Base-by-base conservation (phyloP, 345 rosid species). In the Abelmoschus esculentus region DNA sequence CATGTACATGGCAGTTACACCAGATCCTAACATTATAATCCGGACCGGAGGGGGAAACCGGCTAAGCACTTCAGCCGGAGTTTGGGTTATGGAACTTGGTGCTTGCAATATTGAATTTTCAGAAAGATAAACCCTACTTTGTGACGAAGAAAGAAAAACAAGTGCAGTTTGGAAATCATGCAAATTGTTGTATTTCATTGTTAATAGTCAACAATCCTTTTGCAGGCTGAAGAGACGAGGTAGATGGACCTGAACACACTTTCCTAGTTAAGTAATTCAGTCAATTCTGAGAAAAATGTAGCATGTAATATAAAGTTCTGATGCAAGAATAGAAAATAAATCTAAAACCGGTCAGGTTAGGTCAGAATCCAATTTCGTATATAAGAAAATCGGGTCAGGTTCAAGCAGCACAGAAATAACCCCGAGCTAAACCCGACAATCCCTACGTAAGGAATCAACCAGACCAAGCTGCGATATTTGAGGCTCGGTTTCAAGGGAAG, bases 1-100 rank as follows among this genome's bases (percentile, higher is more conserved):
- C 61, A 77, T 84, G 90, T 82, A 82, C 72, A 86, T 84, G 85
- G 80, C 77, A 0, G 77, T 86, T 26, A 82, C 83, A 29, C 88
- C 88, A 7, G 85, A 84, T 70, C 88, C 90, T 0, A 85, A 80
- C 55, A 67, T 19, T 54, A 19, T 54, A 54, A 54, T 54, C 26
- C 4, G 13, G 26, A 18, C 58, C 29, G 58, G 28, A 18, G 58
- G 58, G 29, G 58, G 8, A 19, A 18, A 18, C 28, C 28, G 58
- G 5, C 57, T 53, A 18, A 53, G 57, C 18, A 17, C 58, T 54
- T 54, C 8, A 13, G 29, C 58, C 29, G 5, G 29, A 54, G 58
- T 18, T 17, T 54, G 58, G 58, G 11, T 18, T 54, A 7, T 54
- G 58, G 58, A 54, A 54, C 19, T 54, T 54, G 58, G 58, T 54